A percentile compares a stretch with the other conserved stretches of the same genome.
Conservation (phyloP, 306 rosid species). For the Castanea sativa region DNA sequence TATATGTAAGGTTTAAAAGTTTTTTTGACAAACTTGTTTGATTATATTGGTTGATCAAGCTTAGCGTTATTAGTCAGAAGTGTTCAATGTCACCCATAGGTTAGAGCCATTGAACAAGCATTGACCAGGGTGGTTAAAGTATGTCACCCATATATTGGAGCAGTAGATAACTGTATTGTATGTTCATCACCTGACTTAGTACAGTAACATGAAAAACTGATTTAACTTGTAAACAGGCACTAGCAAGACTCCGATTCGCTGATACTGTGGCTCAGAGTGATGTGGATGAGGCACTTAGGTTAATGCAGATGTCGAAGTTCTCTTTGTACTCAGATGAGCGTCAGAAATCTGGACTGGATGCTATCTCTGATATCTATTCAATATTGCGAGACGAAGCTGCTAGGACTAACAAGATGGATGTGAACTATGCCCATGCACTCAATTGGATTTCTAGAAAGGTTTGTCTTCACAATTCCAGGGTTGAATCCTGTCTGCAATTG, state of each 20-base stretch:
- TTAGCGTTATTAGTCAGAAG: neutral
- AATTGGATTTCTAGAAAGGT: conserved; percentile 99
- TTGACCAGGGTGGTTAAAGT: neutral
- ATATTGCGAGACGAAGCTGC: conserved; percentile 94
- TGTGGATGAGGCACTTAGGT: conserved; percentile 90
- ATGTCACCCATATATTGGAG: neutral
- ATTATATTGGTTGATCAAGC: neutral
- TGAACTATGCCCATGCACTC: conserved; percentile 85
- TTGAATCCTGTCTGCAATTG: conserved; percentile 14
- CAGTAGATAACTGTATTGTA: neutral
- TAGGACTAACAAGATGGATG: conserved; percentile 61
- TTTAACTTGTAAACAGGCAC: conserved; percentile 53
- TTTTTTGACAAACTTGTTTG: neutral
- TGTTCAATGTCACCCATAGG: neutral
- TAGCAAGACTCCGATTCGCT: conserved; percentile 91
- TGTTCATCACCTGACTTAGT: neutral
- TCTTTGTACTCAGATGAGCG: conserved; percentile 95
- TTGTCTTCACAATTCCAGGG: conserved; percentile 11
- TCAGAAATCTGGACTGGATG: conserved; percentile 90
- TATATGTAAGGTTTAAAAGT: no score
- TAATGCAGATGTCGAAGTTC: conserved; percentile 99
- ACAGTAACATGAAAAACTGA: neutral
- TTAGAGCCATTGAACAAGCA: neutral
- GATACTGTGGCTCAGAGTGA: conserved; percentile 94
- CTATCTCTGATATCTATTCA: conserved; percentile 93